Evolutionary conservation across 371 early-diverging fungal species (phyloP).

Genomic region (Dichotomocladium elegans): DNA sequence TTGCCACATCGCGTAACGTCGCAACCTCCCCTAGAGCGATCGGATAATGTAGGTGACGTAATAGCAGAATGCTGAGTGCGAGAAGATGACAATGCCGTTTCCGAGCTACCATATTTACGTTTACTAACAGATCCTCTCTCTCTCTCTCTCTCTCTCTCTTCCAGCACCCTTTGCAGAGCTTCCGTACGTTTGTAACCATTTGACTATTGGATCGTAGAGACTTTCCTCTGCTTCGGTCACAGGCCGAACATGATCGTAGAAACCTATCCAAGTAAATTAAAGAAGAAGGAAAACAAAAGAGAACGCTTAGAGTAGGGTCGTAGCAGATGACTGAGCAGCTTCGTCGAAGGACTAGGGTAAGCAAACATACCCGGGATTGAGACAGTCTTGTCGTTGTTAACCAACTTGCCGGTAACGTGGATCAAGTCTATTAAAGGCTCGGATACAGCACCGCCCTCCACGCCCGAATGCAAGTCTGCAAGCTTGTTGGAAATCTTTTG

Average conservation of each 20-base stretch:
- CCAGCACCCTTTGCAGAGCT: neutral
- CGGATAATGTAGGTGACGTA: slow-evolving; percentile 20
- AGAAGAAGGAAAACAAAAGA: neutral
- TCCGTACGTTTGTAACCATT: slow-evolving; percentile 40
- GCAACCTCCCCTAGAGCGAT: slow-evolving; percentile 3
- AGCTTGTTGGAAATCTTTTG: slow-evolving; percentile 46
- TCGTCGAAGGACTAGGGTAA: too few species aligned
- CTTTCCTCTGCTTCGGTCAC: slow-evolving; percentile 48
- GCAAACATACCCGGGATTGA: slow-evolving; percentile 60
- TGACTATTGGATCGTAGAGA: slow-evolving; percentile 51
- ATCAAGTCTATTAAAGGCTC: slow-evolving; percentile 78
- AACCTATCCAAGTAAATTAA: slow-evolving; percentile 25
- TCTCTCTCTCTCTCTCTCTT: too few species aligned
- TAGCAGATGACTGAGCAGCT: too few species aligned
- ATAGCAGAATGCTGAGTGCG: slow-evolving; percentile 31
- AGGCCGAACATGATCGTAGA: slow-evolving; percentile 57
- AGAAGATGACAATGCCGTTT: slow-evolving; percentile 14
- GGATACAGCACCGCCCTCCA: slow-evolving; percentile 80
- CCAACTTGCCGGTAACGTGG: slow-evolving; percentile 59
- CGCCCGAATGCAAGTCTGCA: slow-evolving; percentile 78
- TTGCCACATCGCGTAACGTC: slow-evolving; percentile 19
- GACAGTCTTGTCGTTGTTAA: slow-evolving; percentile 57
- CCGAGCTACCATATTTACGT: slow-evolving; percentile 6
- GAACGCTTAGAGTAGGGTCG: too few species aligned
- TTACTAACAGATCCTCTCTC: slow-evolving; percentile 1